Evolutionary conservation across 1,139 yeast genomes (phyloP).

Genomic region (Geotrichum reessii): DNA sequence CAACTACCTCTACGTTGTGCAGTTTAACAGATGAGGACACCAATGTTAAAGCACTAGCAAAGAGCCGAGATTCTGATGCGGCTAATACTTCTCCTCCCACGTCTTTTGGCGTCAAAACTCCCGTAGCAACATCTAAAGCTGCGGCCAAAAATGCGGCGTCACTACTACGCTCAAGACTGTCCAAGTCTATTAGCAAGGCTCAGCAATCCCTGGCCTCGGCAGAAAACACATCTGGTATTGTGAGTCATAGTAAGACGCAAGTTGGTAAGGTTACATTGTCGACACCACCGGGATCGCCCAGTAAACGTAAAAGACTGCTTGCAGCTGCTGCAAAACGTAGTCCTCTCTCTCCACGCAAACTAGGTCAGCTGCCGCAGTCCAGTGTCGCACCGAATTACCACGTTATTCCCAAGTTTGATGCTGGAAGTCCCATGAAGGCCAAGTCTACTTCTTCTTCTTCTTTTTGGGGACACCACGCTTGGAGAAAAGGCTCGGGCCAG

Average conservation of each 20-base stretch:
- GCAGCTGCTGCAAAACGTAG: background rate
- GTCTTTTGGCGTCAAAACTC: background rate
- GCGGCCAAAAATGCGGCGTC: slow-evolving; percentile 1
- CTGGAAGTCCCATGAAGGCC: background rate
- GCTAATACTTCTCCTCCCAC: background rate
- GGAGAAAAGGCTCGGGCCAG: too few relatives aligned
- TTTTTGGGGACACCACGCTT: background rate
- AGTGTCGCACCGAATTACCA: background rate
- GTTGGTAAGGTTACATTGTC: background rate
- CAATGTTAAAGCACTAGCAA: background rate
- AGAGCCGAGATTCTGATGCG: background rate
- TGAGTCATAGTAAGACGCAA: background rate
- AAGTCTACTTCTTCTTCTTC: too few relatives aligned
- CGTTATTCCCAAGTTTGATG: background rate
- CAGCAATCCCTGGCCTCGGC: background rate
- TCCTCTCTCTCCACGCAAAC: slow-evolving; percentile 14
- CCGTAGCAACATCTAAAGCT: background rate
- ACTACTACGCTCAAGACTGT: slow-evolving; percentile 2
- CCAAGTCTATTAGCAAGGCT: slow-evolving; percentile 7
- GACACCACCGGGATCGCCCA: slow-evolving; percentile 8
- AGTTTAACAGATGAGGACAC: background rate
- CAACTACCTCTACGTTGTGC: background rate
- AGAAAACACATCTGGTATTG: background rate
- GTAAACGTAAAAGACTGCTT: slow-evolving; percentile 1
- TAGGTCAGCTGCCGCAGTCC: background rate